phyloP scores from a whole-genome alignment of 257 asterid species.

The Solanum verrucosum region DNA sequence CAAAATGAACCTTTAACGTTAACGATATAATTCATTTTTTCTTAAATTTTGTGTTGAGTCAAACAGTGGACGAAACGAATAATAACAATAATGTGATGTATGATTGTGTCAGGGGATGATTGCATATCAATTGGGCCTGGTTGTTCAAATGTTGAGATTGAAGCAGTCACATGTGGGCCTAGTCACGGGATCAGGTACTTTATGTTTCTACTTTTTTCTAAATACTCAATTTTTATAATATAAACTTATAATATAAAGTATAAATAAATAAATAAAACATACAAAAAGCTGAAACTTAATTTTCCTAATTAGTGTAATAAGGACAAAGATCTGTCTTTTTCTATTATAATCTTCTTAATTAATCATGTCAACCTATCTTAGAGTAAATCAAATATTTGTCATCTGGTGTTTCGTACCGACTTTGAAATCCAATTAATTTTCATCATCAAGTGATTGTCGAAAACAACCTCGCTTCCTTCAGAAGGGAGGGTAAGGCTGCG shows the following conservation, averaged over 20 bases:
- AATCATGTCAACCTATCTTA: background rate
- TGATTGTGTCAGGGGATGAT: slow-evolving; percentile 60
- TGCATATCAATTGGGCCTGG: slow-evolving; percentile 94
- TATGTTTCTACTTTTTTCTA: background rate
- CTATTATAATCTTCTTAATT: background rate
- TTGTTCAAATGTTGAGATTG: slow-evolving; percentile 75
- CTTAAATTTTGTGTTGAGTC: background rate
- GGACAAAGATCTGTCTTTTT: background rate
- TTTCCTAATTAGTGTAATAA: background rate
- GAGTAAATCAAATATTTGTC: background rate
- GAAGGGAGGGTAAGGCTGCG: fast-evolving
- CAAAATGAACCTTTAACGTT: background rate
- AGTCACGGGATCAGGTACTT: slow-evolving; percentile 92
- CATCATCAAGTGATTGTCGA: background rate
- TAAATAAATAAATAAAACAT: background rate
- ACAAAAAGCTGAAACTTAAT: background rate
- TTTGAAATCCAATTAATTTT: background rate
- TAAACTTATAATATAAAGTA: background rate
- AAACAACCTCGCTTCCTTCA: background rate
- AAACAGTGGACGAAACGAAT: background rate
- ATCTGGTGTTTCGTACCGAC: fast-evolving
- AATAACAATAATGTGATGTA: background rate
- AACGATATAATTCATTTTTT: fast-evolving
- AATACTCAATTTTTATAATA: background rate
- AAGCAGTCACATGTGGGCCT: slow-evolving; percentile 87